Evolutionary conservation across 83 land plant species (phyloP), one percentile per base, ranked within the genome.

Genomic region (Picea abies): DNA sequence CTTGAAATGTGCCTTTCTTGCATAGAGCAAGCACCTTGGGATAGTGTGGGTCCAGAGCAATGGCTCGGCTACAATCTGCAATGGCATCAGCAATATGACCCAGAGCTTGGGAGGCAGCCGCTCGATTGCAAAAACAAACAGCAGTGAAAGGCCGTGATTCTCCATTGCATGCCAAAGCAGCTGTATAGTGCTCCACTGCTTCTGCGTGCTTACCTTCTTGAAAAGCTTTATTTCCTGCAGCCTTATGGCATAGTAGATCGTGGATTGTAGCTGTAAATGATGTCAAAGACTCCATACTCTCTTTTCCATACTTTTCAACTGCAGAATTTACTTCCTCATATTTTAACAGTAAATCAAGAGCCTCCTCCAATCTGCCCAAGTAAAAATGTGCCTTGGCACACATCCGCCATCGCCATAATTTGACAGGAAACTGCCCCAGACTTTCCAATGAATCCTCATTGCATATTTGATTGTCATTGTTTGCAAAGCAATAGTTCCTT

Each of bases 51-150:
- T 97, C 97, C 52, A 97, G 94, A 80, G 95, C 99, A 32, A 97
- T 94, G 37, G 99, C 99, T 23, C 96, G 87, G 80, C 93, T 90
- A 84, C 98, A 97, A 88, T 97, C 99, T 63, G 99, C 98, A 86
- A 97, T 96, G 10, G 99, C 99, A 90, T 97, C 99, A 20, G 92
- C 84, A 56, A 97, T 88, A 67, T 94, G 96, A 16, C 94, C 93
- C 76, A 96, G 81, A 56, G 97, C 96, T 87, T 96, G 98, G 76
- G 94, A 92, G 1, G 99, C 98, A 76, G 99, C 99, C 68, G 99
- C 99, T 65, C 99, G 99, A 76, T 97, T 97, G 77, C 99, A 94
- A 63, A 94, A 93, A 63, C 98, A 96, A 22, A 97, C 86, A 72
- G 99, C 99, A 44, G 94, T 87, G 81, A 94, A 97, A 63, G 98